Percentiles rank a stretch among this genome's conserved stretches.
Evolutionary conservation across 768 basidiomycete genomes (phyloP).

Genomic region (Boletus subcaerulescens): DNA sequence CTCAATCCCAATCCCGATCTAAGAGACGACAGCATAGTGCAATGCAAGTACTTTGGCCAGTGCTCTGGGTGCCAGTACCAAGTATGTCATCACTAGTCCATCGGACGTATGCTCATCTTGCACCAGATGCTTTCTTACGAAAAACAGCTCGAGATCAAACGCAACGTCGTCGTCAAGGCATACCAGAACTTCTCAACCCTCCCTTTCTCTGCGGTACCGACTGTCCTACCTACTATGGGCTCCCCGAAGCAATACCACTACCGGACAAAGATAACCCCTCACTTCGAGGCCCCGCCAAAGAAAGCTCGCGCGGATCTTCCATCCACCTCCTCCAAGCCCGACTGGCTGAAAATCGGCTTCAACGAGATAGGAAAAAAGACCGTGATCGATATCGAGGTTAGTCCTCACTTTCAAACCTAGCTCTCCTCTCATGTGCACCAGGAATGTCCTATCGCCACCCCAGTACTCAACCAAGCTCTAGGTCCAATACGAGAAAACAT

Average conservation of each 20-base stretch:
- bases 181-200: constrained; percentile 74
- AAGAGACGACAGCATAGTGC: constrained; percentile 61
- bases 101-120: background rate
- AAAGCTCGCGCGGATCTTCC: constrained; percentile 19
- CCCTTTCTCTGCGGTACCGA: constrained; percentile 53
- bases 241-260: constrained; percentile 90
- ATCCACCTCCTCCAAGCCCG: constrained; percentile 37
- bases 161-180: constrained; percentile 80
- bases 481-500: constrained; percentile 60
- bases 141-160: constrained; percentile 81
- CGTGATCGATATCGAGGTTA: constrained; percentile 89
- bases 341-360: constrained; percentile 87
- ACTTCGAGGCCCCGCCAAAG: constrained; percentile 79
- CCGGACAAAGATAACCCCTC: constrained; percentile 95
- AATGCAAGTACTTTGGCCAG: constrained; percentile 83
- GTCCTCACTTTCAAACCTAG: too few species aligned
- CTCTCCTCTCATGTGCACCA: constrained; percentile 24
- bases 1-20: constrained; percentile 58
- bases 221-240: constrained; percentile 67
- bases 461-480: constrained; percentile 70
- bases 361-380: constrained; percentile 70
- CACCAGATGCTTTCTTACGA: constrained; percentile 82
- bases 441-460: constrained; percentile 92
- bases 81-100: constrained; percentile 36
- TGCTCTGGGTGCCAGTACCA: constrained; percentile 97